phyloP scores from a whole-genome alignment of 1,139 yeast species.

The Kodamaea arcana region DNA sequence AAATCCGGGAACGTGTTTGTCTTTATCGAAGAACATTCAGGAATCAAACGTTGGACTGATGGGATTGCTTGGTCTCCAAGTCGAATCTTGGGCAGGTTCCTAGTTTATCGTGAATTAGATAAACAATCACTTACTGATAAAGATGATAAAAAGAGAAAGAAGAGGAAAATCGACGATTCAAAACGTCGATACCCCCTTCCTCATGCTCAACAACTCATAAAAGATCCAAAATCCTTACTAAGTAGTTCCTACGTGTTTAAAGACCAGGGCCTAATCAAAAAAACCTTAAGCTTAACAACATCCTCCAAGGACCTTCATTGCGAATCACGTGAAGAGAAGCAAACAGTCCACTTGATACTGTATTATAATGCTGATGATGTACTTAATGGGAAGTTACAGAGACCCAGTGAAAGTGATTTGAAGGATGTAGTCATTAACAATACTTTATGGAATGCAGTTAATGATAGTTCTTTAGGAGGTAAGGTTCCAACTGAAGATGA shows the following conservation, averaged over 20 bases:
- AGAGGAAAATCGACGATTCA: conserved; percentile 19
- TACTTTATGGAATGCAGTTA: conserved; percentile 57
- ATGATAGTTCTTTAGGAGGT: conserved; percentile 59
- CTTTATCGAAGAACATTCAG: conserved; percentile 76
- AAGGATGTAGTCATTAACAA: conserved; percentile 50
- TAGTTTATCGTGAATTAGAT: conserved; percentile 78
- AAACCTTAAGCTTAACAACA: conserved; percentile 65
- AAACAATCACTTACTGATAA: conserved; percentile 39
- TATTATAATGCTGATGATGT: conserved; percentile 79
- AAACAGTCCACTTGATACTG: conserved; percentile 70
- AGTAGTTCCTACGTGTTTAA: conserved; percentile 64
- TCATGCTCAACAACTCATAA: conserved; percentile 15
- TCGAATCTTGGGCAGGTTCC: conserved; percentile 75
- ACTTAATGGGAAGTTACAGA: conserved; percentile 46
- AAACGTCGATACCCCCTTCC: conserved; percentile 16
- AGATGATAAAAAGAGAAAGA: conserved; percentile 33
- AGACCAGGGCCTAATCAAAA: conserved; percentile 75
- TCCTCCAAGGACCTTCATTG: conserved; percentile 32
- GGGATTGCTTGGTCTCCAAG: conserved; percentile 93
- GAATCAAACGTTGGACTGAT: conserved; percentile 92
- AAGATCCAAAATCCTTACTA: conserved; percentile 14
- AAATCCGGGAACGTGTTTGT: conserved; percentile 80
- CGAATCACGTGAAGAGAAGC: conserved; percentile 26
- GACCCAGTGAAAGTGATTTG: conserved; percentile 59
- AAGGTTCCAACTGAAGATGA: conserved; percentile 50